These are phyloP conservation scores for Candida piceae DNA, from an alignment of 805 yeast genomes.

Conservation along the genomic window DNA sequence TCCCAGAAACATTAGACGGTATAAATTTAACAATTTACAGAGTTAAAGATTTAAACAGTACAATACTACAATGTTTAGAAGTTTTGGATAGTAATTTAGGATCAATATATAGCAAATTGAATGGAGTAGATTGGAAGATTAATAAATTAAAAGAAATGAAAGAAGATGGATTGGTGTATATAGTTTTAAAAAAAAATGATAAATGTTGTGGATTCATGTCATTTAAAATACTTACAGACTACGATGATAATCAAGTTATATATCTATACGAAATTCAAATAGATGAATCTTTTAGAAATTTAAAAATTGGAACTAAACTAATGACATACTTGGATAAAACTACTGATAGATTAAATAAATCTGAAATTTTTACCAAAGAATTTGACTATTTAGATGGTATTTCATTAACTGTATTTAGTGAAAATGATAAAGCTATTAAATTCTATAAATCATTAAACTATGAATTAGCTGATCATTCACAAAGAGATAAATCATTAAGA, in stretches of 20 bases:
- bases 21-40: too few species aligned
- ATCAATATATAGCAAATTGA: slow-evolving; percentile 15
- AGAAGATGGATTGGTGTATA: slow-evolving; percentile 43
- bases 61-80: slow-evolving; percentile 13
- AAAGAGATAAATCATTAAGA: slow-evolving; percentile 37
- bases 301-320: slow-evolving; percentile 36
- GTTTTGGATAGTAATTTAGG: slow-evolving; percentile 27
- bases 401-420: slow-evolving; percentile 47
- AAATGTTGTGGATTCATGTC: slow-evolving; percentile 41
- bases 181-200: slow-evolving; percentile 24
- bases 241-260: slow-evolving; percentile 31
- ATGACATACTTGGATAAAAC: slow-evolving; percentile 33
- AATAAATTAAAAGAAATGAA: slow-evolving; percentile 41
- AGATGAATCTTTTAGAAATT: slow-evolving; percentile 28
- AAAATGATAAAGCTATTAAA: slow-evolving; percentile 35
- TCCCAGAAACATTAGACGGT: too few species aligned
- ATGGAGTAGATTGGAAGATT: slow-evolving; percentile 38
- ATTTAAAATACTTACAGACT: slow-evolving; percentile 38
- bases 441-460: slow-evolving; percentile 44
- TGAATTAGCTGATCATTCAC: slow-evolving; percentile 35
- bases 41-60: too few species aligned
- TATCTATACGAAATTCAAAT: slow-evolving; percentile 59
- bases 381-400: slow-evolving; percentile 25
- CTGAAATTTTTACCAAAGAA: neutral
- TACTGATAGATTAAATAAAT: slow-evolving; percentile 15